Conservation (phyloP, 352 stramenopile species). For the Globisporangium paddicum region DNA sequence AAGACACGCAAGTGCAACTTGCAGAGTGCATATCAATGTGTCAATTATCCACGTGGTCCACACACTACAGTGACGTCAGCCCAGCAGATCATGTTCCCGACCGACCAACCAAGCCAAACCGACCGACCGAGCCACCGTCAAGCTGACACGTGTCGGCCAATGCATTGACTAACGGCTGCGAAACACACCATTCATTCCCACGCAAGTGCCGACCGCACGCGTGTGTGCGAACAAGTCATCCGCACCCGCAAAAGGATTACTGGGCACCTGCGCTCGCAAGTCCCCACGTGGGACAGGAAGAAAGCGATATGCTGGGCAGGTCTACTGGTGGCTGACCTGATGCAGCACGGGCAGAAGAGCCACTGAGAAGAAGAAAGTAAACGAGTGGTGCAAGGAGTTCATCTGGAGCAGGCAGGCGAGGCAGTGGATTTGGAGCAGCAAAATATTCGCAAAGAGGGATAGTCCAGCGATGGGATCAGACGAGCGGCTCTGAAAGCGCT, state of each 20-base stretch:
- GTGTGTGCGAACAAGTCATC: too few relatives aligned
- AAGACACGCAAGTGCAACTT: conserved; percentile 1
- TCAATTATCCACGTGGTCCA: conserved; percentile 4
- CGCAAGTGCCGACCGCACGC: too few relatives aligned
- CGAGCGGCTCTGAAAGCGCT: too few relatives aligned
- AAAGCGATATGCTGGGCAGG: background rate
- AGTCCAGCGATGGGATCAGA: too few relatives aligned
- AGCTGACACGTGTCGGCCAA: background rate
- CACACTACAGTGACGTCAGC: background rate
- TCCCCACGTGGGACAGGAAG: background rate
- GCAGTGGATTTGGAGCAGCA: too few relatives aligned
- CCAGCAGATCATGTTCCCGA: background rate
- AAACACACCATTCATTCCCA: too few relatives aligned
- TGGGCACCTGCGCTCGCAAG: background rate
- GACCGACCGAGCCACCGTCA: background rate
- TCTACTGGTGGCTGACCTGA: too few relatives aligned
- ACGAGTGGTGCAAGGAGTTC: too few relatives aligned
- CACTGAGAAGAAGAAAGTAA: too few relatives aligned
- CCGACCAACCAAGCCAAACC: background rate
- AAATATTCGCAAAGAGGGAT: too few relatives aligned
- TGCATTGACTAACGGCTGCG: background rate
- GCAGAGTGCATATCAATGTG: conserved; percentile 2
- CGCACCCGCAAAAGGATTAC: background rate
- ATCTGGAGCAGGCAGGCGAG: too few relatives aligned
- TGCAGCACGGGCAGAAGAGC: too few relatives aligned